A percentile compares a stretch with the other conserved stretches of the same genome.
Evolutionary conservation across 2,329 filamentous ascomycete species (phyloP).

Genomic region (Fusarium sarcochroum): DNA sequence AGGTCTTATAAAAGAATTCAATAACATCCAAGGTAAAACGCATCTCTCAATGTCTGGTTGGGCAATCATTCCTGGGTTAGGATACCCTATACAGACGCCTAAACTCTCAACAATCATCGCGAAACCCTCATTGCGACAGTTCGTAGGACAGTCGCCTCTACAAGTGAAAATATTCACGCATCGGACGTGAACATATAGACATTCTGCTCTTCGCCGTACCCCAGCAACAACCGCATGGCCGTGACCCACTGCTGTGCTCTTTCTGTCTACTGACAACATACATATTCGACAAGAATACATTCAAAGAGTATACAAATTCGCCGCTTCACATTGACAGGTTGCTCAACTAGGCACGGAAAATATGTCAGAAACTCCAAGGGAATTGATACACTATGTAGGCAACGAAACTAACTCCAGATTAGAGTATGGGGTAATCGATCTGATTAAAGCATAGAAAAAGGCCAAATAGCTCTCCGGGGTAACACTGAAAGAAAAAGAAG

Average conservation of each 20-base stretch:
- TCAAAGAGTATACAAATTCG: background rate
- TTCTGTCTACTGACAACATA: background rate
- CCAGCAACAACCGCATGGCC: background rate
- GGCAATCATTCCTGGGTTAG: background rate
- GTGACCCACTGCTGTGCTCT: too few relatives aligned
- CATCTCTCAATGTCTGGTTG: background rate
- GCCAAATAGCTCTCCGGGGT: conserved; percentile 54
- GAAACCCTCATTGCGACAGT: too few relatives aligned
- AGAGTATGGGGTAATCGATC: conserved; percentile 52
- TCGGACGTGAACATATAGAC: background rate
- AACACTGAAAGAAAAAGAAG: conserved; percentile 56
- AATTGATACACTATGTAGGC: conserved; percentile 46
- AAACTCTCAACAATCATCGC: background rate
- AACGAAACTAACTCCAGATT: conserved; percentile 52
- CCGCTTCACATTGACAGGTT: background rate
- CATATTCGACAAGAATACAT: background rate
- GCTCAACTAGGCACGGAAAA: background rate
- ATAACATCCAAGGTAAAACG: too few relatives aligned
- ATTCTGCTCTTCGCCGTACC: background rate
- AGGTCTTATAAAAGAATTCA: too few relatives aligned
- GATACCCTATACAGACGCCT: background rate
- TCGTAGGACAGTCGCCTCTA: background rate
- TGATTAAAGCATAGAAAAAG: conserved; percentile 58
- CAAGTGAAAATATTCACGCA: background rate
- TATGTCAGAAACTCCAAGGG: conserved; percentile 41